phyloP scores from a whole-genome alignment of 306 rosid species.

The Trifolium subterraneum region DNA sequence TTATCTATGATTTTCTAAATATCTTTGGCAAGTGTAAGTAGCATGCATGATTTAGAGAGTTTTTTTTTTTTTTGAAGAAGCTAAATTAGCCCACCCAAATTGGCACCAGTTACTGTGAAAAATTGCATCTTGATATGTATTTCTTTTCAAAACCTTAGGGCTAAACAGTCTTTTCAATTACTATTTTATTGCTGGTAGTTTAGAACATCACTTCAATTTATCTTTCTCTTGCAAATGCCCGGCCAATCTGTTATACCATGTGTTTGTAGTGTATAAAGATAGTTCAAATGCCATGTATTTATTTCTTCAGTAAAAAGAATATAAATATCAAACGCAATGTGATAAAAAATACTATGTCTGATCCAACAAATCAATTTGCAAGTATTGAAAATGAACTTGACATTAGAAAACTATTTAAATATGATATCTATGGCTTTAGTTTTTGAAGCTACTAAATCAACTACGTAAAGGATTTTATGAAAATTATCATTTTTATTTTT shows the following conservation, averaged over 20 bases:
- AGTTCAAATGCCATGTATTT: too few species aligned
- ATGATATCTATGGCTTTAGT: background rate
- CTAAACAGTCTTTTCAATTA: background rate
- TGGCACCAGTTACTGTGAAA: background rate
- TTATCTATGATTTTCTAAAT: constrained; percentile 16
- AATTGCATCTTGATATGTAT: background rate
- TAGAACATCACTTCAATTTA: too few species aligned
- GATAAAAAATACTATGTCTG: background rate
- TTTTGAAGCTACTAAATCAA: background rate
- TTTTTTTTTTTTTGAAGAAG: too few species aligned
- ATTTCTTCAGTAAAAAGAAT: too few species aligned
- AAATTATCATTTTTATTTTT: background rate
- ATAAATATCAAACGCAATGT: background rate
- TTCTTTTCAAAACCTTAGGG: constrained; percentile 17
- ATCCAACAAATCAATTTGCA: constrained; percentile 1
- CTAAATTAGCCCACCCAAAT: too few species aligned
- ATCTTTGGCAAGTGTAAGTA: constrained; percentile 20
- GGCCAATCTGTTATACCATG: too few species aligned
- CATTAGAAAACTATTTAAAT: background rate
- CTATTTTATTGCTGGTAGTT: too few species aligned
- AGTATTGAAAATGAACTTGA: background rate
- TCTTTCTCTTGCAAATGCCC: too few species aligned
- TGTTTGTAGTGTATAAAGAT: too few species aligned
- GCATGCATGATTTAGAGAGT: background rate
- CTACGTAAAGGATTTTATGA: background rate